Evolutionary conservation across 2,329 filamentous ascomycete genomes (phyloP), one percentile per base, ranked within the genome.

Genomic region (Seiridium unicorne): DNA sequence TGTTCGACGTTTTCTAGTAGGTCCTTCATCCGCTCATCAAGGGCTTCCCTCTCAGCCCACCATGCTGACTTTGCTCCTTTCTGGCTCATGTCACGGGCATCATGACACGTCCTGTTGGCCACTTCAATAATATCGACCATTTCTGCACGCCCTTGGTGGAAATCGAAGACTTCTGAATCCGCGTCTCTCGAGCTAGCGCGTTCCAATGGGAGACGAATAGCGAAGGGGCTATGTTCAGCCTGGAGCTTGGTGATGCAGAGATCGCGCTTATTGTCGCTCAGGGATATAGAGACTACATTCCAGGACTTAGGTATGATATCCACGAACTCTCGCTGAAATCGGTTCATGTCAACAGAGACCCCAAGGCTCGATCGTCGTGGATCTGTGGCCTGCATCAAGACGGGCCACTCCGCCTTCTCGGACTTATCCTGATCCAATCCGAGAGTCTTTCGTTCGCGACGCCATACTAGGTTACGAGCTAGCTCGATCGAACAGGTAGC

Each of bases 161-260:
- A 98, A 51, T 88, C 89, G 68, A 98, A 97, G 1, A 90, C 83
- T 58, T 95, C 91, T 3, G 75, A 81, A 61, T 95, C 92, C 36
- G 88, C 84, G 65, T 95, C 92, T 31, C 93, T 88, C 0, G 89
- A 91, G 65, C 88, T 91, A 58, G 94, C 91, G 47, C 94, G 83
- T 65, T 91, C 89, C 32, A 99, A 84, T 0, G 95, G 95, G 31
- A 99, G 80, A 5, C 93, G 89, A 55, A 99, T 80, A 57, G 97
- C 87, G 69, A 99, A 96, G 0, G 95, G 95, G 34, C 85, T 87
- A 55, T 90, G 84, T 1, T 86, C 87, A 8, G 87, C 82, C 63
- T 91, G 88, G 40, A 97, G 86, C 68, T 92, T 92, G n/a, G 92
- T 93, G 63, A 98, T 88, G 66, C 91, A 93, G 4, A 99, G 84